Base-by-base conservation (phyloP, 164 flowering plant species). In the Brasenia schreberi region DNA sequence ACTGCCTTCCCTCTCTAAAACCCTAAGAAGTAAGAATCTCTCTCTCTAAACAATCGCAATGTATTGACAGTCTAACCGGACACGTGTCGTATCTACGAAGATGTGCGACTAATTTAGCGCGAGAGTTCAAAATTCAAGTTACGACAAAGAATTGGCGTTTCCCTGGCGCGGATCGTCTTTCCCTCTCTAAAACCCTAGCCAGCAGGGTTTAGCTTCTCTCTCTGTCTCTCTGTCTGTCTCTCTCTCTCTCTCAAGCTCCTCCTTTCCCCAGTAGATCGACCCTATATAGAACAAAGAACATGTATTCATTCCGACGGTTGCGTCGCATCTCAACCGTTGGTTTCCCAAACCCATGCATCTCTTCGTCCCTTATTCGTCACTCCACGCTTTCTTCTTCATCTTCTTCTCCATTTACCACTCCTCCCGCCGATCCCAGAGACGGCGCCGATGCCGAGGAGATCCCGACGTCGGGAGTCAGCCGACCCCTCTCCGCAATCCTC, bases 401-500 rank as follows among this genome's bases (percentile, higher is more conserved):
- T 45, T 45, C 53, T 45, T 45, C 53, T 7, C 53, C 7, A 45
- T 45, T 12, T 0, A 7, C 14, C 6, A 7, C 53, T 7, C 11
- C 53, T 12, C 5, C 53, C 14, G 11, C 53, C 14, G 11, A 60
- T n/a, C 1, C 17, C 11, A n/a, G 16, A 9, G 7, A 7, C n/a
- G 7, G 63, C 59, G 9, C 71, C 42, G 69, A 74, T 17, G 71
- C 27, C 39, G n/a, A 64, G 42, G 80, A 59, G 44, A 71, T 75
- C 43, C 86, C 81, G 4, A 82, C 80, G 19, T 75, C 88, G 10
- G 98, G 92, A 66, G 78, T 90, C 44, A 77, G 87, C 69, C 73
- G 87, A 12, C 95, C 97, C 0, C 77, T 93, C 64, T 87, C 96
- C 5, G 92, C 86, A 63, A 80, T 90, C 59, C 89, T 90, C 67